These are phyloP conservation scores for Plectosphaerella cucumerina DNA, from an alignment of 2,329 filamentous ascomycete species.

Conservation along the genomic window DNA sequence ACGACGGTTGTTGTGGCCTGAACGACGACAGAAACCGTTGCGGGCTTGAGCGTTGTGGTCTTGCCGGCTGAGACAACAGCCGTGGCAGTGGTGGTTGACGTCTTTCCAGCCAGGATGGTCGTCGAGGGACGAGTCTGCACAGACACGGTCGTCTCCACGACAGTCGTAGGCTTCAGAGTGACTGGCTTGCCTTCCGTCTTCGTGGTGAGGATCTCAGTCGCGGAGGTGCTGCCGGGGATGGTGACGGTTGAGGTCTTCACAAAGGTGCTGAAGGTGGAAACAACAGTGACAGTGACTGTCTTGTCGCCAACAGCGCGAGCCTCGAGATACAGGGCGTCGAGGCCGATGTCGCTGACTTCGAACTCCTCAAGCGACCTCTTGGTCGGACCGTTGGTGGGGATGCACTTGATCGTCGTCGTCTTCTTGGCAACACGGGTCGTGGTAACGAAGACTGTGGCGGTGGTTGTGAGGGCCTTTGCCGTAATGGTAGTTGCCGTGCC, in stretches of 20 bases:
- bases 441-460: slow-evolving; percentile 4
- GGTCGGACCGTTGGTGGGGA: neutral
- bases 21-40: slow-evolving; percentile 7
- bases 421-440: neutral
- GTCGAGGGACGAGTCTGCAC: slow-evolving; percentile 1
- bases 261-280: slow-evolving; percentile 8
- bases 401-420: slow-evolving; percentile 3
- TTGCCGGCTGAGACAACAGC: slow-evolving; percentile 4
- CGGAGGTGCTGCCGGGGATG: slow-evolving; percentile 3
- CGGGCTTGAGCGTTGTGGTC: slow-evolving; percentile 7
- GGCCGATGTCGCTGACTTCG: neutral
- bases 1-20: slow-evolving; percentile 9
- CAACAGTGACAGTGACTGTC: neutral
- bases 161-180: slow-evolving; percentile 4
- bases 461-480: neutral
- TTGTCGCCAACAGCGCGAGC: neutral
- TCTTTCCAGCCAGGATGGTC: neutral
- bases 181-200: slow-evolving; percentile 6
- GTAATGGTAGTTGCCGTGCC: neutral
- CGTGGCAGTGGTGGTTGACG: neutral
- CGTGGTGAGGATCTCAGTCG: neutral
- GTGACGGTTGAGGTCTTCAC: slow-evolving; percentile 14
- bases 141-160: neutral
- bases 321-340: neutral
- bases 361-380: neutral